A percentile compares a stretch with the other conserved stretches of the same genome.
Evolutionary conservation across 2,329 filamentous ascomycete genomes (phyloP).

Genomic region (Curvularia sp.): DNA sequence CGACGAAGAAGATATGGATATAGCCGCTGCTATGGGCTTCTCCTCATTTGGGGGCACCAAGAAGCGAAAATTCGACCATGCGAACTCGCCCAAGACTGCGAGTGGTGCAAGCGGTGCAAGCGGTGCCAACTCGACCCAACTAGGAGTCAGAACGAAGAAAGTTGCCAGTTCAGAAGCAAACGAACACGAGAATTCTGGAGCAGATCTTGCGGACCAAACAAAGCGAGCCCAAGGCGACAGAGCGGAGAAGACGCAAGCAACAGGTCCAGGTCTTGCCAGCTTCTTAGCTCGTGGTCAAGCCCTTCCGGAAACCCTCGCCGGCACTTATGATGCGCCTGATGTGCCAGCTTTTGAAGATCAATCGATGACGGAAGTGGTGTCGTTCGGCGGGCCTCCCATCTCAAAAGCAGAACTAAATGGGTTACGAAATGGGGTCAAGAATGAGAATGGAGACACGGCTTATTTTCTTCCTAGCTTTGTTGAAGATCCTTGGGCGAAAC

Average conservation of each 20-base stretch:
- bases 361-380: slow-evolving; percentile 27
- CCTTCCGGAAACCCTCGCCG: slow-evolving; percentile 31
- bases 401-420: slow-evolving; percentile 45
- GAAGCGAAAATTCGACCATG: slow-evolving; percentile 71
- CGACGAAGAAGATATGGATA: slow-evolving; percentile 59
- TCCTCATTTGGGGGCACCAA: slow-evolving; percentile 72
- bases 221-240: slow-evolving; percentile 7
- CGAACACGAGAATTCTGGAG: background rate
- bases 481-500: slow-evolving; percentile 72
- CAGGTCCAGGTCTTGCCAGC: slow-evolving; percentile 38
- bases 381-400: slow-evolving; percentile 42
- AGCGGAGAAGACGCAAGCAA: slow-evolving; percentile 23
- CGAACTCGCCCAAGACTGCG: slow-evolving; percentile 58
- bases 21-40: slow-evolving; percentile 76
- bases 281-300: slow-evolving; percentile 43
- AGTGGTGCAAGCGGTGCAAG: slow-evolving; percentile 28
- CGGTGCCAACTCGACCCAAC: slow-evolving; percentile 45
- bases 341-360: slow-evolving; percentile 5
- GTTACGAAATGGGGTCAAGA: slow-evolving; percentile 52
- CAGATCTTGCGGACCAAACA: background rate
- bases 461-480: slow-evolving; percentile 75
- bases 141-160: slow-evolving; percentile 50
- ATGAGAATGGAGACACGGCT: slow-evolving; percentile 66
- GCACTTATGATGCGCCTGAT: background rate
- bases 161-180: slow-evolving; percentile 7